phyloP scores from a whole-genome alignment of 352 stramenopile genomes.

The Globisporangium nunn region DNA sequence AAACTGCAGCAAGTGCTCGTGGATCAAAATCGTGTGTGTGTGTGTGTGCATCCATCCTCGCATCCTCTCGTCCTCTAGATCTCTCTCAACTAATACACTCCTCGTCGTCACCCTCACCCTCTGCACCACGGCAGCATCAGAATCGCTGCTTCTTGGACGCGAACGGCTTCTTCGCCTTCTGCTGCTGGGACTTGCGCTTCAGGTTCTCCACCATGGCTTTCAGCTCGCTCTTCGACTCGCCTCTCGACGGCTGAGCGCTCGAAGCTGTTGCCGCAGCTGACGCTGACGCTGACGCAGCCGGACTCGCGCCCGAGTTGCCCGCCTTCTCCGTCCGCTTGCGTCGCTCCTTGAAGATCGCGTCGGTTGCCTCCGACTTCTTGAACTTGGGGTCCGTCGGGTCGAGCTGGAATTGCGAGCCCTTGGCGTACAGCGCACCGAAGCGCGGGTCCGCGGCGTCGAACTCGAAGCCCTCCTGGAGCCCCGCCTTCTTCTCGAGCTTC shows the following conservation, averaged over 20 bases:
- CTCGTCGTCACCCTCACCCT: neutral
- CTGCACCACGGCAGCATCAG: conserved; percentile 4
- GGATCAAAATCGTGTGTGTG: too few relatives aligned
- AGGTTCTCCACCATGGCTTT: conserved; percentile 75
- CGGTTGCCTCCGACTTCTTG: conserved; percentile 71
- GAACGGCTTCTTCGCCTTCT: conserved; percentile 28
- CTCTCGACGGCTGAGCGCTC: neutral
- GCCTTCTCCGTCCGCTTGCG: conserved; percentile 53
- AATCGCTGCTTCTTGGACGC: conserved; percentile 39
- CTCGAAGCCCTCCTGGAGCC: conserved; percentile 66
- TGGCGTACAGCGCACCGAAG: conserved; percentile 70
- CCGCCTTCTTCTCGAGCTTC: conserved; percentile 56
- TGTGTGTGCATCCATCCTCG: too few relatives aligned
- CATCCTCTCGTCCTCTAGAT: too few relatives aligned
- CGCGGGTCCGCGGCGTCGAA: conserved; percentile 72
- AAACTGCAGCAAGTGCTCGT: too few relatives aligned
- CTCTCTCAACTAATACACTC: neutral
- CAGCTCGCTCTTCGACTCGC: conserved; percentile 34
- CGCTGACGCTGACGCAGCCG: neutral
- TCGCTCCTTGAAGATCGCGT: conserved; percentile 74
- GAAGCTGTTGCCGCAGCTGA: neutral
- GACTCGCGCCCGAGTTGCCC: neutral
- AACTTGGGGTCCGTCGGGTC: conserved; percentile 84
- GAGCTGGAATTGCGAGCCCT: conserved; percentile 71
- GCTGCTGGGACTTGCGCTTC: conserved; percentile 69